These are phyloP conservation scores for Dipteronia dyeriana DNA, from an alignment of 345 rosid species.

Conservation along the genomic window DNA sequence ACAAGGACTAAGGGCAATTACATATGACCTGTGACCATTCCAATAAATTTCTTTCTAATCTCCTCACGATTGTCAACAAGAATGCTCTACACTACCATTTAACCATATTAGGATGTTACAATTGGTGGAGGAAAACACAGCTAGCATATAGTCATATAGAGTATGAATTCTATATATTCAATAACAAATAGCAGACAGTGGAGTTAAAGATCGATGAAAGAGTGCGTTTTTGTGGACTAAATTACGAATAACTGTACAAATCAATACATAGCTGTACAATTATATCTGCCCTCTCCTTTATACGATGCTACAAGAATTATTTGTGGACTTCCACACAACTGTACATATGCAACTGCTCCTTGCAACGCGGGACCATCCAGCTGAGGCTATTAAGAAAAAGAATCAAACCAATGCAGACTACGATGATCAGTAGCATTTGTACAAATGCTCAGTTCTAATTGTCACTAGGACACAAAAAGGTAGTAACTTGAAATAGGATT, in stretches of 20 bases:
- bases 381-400: neutral
- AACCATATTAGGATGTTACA: too few species aligned
- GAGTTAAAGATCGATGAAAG: too few species aligned
- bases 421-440: neutral
- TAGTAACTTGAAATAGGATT: neutral
- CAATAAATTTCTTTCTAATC: too few species aligned
- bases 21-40: too few species aligned
- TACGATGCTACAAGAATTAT: neutral
- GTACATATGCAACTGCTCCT: slow-evolving; percentile 18
- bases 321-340: neutral
- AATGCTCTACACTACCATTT: too few species aligned
- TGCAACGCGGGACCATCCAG: neutral
- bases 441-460: neutral
- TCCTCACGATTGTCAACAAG: too few species aligned
- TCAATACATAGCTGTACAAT: slow-evolving; percentile 22
- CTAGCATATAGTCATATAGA: too few species aligned
- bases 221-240: neutral
- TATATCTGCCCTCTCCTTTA: neutral
- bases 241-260: slow-evolving; percentile 27
- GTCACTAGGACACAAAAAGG: slow-evolving; percentile 1
- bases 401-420: neutral
- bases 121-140: too few species aligned
- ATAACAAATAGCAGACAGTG: too few species aligned
- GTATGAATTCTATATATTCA: too few species aligned
- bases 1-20: too few species aligned